Percentiles rank a stretch among this genome's conserved stretches.
These are phyloP conservation scores for Friedmanniomyces simplex DNA, from an alignment of 495 filamentous ascomycete genomes.

Conservation along the genomic window DNA sequence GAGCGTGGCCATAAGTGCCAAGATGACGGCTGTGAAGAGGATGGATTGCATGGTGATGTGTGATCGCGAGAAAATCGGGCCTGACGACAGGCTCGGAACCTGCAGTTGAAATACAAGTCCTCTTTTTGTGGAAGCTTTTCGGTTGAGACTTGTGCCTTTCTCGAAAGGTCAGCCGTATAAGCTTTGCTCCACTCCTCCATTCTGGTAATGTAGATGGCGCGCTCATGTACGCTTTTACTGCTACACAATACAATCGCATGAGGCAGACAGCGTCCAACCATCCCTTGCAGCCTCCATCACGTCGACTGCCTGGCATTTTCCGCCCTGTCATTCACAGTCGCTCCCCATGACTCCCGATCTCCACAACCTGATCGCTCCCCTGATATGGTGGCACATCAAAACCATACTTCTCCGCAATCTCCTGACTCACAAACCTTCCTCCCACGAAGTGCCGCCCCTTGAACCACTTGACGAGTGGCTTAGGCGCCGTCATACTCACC, in stretches of 20 bases:
- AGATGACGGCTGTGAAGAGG: no score
- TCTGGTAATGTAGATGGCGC: neutral
- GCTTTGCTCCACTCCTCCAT: no score
- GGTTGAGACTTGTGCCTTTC: no score
- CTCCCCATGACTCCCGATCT: conserved; percentile 47
- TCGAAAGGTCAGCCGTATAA: no score
- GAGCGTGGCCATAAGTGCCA: no score
- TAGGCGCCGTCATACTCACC: conserved; percentile 87
- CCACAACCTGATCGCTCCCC: conserved; percentile 81
- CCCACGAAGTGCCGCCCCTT: conserved; percentile 82
- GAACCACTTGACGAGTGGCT: conserved; percentile 80
- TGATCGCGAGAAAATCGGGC: no score
- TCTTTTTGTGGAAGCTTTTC: no score
- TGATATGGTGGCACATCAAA: conserved; percentile 74
- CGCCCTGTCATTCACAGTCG: conserved; percentile 6
- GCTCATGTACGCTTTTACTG: neutral
- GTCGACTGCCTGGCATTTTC: neutral
- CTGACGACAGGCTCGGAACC: no score
- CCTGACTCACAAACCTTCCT: conserved; percentile 71
- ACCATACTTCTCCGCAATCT: conserved; percentile 79
- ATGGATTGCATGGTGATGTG: no score
- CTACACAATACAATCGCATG: neutral
- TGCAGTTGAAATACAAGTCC: no score
- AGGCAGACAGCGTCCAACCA: neutral
- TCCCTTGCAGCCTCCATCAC: neutral